phyloP scores from a whole-genome alignment of 1,284 basidiomycete species.

The Melampsora americana region DNA sequence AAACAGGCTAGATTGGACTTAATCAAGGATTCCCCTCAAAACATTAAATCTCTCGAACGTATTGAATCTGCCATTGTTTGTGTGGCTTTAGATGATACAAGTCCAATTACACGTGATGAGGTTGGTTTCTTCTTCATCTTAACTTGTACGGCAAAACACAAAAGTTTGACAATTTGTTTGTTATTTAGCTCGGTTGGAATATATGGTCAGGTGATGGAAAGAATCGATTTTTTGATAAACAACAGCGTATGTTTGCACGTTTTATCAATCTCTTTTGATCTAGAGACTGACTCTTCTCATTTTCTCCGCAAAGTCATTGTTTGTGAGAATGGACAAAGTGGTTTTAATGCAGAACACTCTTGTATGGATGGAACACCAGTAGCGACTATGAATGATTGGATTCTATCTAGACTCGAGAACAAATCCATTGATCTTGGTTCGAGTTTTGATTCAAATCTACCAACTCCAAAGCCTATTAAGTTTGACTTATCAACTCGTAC shows the following conservation, averaged over 20 bases:
- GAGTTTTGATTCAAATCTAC: conserved; percentile 55
- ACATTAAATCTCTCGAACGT: conserved; percentile 67
- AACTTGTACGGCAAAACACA: background rate
- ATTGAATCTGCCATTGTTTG: conserved; percentile 89
- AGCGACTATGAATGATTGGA: conserved; percentile 89
- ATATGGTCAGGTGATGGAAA: conserved; percentile 89
- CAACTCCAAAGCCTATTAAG: conserved; percentile 50
- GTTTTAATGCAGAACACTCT: conserved; percentile 76
- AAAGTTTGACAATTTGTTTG: background rate
- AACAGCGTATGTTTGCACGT: conserved; percentile 64
- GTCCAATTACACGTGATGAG: conserved; percentile 75
- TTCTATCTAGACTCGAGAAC: conserved; percentile 72
- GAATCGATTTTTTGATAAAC: conserved; percentile 97
- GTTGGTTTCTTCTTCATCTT: conserved; percentile 57
- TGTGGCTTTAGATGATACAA: conserved; percentile 76
- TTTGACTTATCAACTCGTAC: conserved; percentile 61
- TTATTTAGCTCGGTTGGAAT: conserved; percentile 58
- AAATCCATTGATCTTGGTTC: conserved; percentile 67
- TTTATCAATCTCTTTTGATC: background rate
- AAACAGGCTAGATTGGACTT: conserved; percentile 63
- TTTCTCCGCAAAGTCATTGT: conserved; percentile 66
- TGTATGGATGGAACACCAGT: conserved; percentile 97
- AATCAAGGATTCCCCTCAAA: conserved; percentile 65
- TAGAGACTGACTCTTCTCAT: background rate
- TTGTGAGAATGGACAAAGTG: conserved; percentile 87